phyloP scores from a whole-genome alignment of 116 monocot genomes.

The Iris pallida region DNA sequence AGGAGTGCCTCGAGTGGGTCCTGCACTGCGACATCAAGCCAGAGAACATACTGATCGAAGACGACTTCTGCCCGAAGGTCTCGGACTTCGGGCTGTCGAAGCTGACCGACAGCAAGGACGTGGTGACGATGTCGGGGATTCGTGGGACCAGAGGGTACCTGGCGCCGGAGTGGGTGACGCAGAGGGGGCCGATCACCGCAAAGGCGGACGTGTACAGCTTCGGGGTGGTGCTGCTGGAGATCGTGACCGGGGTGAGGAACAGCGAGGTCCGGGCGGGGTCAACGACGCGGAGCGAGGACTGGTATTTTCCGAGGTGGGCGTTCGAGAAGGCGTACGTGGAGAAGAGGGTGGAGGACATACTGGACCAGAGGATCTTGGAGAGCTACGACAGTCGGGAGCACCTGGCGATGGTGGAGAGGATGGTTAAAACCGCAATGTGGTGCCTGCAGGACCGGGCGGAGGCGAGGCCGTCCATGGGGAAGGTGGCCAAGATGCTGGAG shows the following conservation, averaged over 20 bases:
- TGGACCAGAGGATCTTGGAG: conserved; percentile 39
- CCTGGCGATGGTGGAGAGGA: conserved; percentile 45
- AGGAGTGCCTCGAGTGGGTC: conserved; percentile 86
- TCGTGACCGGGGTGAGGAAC: conserved; percentile 48
- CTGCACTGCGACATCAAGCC: conserved; percentile 85
- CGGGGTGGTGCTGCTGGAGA: conserved; percentile 64
- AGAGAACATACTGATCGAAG: conserved; percentile 66
- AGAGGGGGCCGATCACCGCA: conserved; percentile 53
- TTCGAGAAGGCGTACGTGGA: conserved; percentile 79
- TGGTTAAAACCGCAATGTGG: conserved; percentile 92
- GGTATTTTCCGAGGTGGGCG: conserved; percentile 73
- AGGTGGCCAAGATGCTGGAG: conserved; percentile 86
- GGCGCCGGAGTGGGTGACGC: conserved; percentile 76
- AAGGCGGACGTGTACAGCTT: conserved; percentile 72
- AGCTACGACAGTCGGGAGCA: conserved; percentile 28
- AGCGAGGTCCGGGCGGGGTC: conserved; percentile 34
- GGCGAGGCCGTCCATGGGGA: conserved; percentile 76
- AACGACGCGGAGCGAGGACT: conserved; percentile 82
- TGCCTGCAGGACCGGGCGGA: conserved; percentile 76
- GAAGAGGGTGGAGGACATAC: conserved; percentile 49
- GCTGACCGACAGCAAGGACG: conserved; percentile 54
- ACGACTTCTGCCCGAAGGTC: conserved; percentile 81
- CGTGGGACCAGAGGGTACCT: conserved; percentile 64
- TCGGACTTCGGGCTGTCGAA: conserved; percentile 82
- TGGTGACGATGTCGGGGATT: conserved; percentile 47